Evolutionary conservation across 2,329 filamentous ascomycete species (phyloP), one percentile per base, ranked within the genome.

Genomic region (Microcyclosporella mali): DNA sequence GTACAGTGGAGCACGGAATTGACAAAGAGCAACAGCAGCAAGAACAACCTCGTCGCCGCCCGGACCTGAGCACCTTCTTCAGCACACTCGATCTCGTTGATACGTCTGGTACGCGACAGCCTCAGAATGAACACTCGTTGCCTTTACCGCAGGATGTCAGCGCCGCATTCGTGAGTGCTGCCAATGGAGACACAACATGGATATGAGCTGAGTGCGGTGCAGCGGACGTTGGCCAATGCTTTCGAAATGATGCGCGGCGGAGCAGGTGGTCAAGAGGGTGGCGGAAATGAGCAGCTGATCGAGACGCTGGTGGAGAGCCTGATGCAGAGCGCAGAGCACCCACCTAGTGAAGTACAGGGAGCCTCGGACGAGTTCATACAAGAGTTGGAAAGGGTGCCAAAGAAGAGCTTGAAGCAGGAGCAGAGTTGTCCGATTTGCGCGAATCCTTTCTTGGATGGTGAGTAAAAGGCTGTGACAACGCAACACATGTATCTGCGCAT

Each of bases 11-110:
- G 56, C 71, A 74, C 60, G 69, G 67, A 59, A 70, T 73, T 52
- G 55, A 65, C 39, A 51, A 61, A 37, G 58, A 66, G 30, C 56
- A 66, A 16, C 6, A 25, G n/a, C 44, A 62, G 19, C 36, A 53
- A 19, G 42, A 43, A 32, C 51, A 61, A 40, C 57, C 59, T 49
- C 64, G 65, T 14, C 77, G 77, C 50, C 74, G 78, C 39, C 79
- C 79, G 19, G 79, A 83, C 60, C 72, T 82, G 31, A 78, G 74
- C 31, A 79, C 78, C 55, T 82, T 83, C 69, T 81, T 81, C 66
- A 71, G 73, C 44, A 74, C 75, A 33, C 74, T 82, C 46, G 75
- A 81, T 54, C 72, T 79, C 43, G 67, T 73, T 21, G 71, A 74
- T 47, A 78, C 74, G 7, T 74, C 71, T 21, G 70, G 74, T 57